Conservation (phyloP, 2,329 filamentous ascomycete species). For the Sclerotinia nivalis region DNA sequence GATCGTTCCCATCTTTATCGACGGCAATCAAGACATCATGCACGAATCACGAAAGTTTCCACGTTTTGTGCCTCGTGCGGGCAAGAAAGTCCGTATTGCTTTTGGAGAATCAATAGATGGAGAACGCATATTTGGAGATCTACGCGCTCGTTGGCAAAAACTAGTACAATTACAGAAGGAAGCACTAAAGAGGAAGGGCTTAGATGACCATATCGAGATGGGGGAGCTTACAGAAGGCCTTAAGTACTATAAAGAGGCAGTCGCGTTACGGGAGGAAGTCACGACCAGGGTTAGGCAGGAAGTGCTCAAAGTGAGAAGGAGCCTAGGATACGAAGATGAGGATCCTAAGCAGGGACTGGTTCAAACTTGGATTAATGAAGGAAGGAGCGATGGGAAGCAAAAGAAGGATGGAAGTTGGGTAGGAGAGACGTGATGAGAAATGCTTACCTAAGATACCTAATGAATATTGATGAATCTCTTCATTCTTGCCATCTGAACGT, state of each 20-base stretch:
- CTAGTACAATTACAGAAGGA: constrained; percentile 57
- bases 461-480: neutral
- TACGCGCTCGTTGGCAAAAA: constrained; percentile 72
- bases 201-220: constrained; percentile 44
- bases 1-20: constrained; percentile 90
- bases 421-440: constrained; percentile 21
- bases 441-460: neutral
- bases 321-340: constrained; percentile 71
- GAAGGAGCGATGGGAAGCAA: constrained; percentile 24
- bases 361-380: constrained; percentile 70
- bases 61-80: constrained; percentile 74
- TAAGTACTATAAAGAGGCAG: constrained; percentile 71
- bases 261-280: constrained; percentile 75
- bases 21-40: constrained; percentile 88
- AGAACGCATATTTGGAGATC: constrained; percentile 73
- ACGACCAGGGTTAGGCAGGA: constrained; percentile 76
- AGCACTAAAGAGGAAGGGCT: constrained; percentile 42
- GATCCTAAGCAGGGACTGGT: constrained; percentile 75
- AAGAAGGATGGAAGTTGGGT: constrained; percentile 31
- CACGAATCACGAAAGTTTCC: constrained; percentile 78
- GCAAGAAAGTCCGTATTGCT: constrained; percentile 68
- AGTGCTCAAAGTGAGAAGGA: constrained; percentile 73
- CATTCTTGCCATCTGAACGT: neutral
- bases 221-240: constrained; percentile 66
- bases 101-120: constrained; percentile 79